A percentile compares a stretch with the other conserved stretches of the same genome.
phyloP scores from a whole-genome alignment of 2,329 filamentous ascomycete species.

The Xylariaceae sp. region DNA sequence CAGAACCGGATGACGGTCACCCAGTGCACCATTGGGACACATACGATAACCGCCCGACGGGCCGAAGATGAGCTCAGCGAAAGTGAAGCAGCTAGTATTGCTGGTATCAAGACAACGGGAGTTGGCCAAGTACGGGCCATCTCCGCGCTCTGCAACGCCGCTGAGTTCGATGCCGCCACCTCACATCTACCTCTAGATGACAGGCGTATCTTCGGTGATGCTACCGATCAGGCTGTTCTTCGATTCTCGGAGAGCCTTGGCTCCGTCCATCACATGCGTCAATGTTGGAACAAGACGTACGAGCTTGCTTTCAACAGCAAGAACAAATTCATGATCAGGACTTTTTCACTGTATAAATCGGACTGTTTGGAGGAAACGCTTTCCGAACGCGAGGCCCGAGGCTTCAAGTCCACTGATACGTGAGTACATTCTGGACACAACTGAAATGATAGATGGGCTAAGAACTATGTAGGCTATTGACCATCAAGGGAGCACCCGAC shows the following conservation, averaged over 20 bases:
- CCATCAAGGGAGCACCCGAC: slow-evolving; percentile 78
- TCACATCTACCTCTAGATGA: slow-evolving; percentile 54
- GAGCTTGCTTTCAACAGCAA: slow-evolving; percentile 76
- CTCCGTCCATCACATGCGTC: slow-evolving; percentile 55
- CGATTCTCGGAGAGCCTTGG: slow-evolving; percentile 65
- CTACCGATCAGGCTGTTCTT: slow-evolving; percentile 71
- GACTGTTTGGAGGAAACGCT: slow-evolving; percentile 38
- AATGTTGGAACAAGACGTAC: slow-evolving; percentile 62
- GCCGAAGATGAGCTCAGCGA: slow-evolving; percentile 41
- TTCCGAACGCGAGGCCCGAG: slow-evolving; percentile 30
- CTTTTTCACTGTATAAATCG: slow-evolving; percentile 45
- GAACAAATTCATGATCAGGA: slow-evolving; percentile 76
- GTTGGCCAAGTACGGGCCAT: slow-evolving; percentile 58
- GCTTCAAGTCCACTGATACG: slow-evolving; percentile 36
- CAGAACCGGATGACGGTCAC: slow-evolving; percentile 71
- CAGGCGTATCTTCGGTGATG: slow-evolving; percentile 67
- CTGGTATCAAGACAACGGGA: slow-evolving; percentile 35
- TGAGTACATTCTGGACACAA: slow-evolving; percentile 20
- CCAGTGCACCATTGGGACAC: slow-evolving; percentile 57
- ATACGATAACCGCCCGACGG: slow-evolving; percentile 33
- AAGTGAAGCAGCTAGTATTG: slow-evolving; percentile 22
- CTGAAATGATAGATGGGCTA: slow-evolving; percentile 39
- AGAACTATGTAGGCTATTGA: slow-evolving; percentile 50
- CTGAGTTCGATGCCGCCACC: slow-evolving; percentile 67
- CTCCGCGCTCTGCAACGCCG: slow-evolving; percentile 68